phyloP scores from a whole-genome alignment of 2,329 filamentous ascomycete genomes.

The Botrytis squamosa region DNA sequence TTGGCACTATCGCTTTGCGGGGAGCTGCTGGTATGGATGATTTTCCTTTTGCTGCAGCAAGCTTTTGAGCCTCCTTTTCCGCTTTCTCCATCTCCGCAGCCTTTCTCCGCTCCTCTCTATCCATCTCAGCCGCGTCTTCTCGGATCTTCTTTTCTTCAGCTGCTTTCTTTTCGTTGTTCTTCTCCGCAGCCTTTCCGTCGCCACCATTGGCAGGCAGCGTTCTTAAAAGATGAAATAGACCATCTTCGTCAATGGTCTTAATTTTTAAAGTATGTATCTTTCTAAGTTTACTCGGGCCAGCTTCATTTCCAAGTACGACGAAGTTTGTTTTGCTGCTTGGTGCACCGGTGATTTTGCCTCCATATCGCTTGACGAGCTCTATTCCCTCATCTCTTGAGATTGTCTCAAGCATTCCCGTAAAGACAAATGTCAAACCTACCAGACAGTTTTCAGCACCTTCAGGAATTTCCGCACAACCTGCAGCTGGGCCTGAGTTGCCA shows the following conservation, averaged over 20 bases:
- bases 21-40: slow-evolving; percentile 42
- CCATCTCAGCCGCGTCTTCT: slow-evolving; percentile 80
- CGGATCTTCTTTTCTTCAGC: slow-evolving; percentile 81
- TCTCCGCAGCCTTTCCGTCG: slow-evolving; percentile 81
- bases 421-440: slow-evolving; percentile 87
- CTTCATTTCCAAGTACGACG: slow-evolving; percentile 86
- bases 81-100: slow-evolving; percentile 53
- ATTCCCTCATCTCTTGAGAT: slow-evolving; percentile 84
- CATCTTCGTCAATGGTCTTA: slow-evolving; percentile 93
- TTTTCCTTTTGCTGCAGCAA: slow-evolving; percentile 38
- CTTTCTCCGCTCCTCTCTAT: slow-evolving; percentile 69
- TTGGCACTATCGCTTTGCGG: slow-evolving; percentile 41
- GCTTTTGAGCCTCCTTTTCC: slow-evolving; percentile 41
- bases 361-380: slow-evolving; percentile 85
- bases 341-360: slow-evolving; percentile 80
- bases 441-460: slow-evolving; percentile 86
- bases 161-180: slow-evolving; percentile 78
- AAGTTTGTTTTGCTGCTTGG: slow-evolving; percentile 94
- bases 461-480: slow-evolving; percentile 70
- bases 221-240: slow-evolving; percentile 82
- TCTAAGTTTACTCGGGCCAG: slow-evolving; percentile 86
- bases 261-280: slow-evolving; percentile 79
- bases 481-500: slow-evolving; percentile 59
- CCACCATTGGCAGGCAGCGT: slow-evolving; percentile 82
- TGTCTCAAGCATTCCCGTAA: slow-evolving; percentile 81